Evolutionary conservation across 2,329 filamentous ascomycete species (phyloP), one percentile per base, ranked within the genome.

Genomic region (Aspergillus awamori): DNA sequence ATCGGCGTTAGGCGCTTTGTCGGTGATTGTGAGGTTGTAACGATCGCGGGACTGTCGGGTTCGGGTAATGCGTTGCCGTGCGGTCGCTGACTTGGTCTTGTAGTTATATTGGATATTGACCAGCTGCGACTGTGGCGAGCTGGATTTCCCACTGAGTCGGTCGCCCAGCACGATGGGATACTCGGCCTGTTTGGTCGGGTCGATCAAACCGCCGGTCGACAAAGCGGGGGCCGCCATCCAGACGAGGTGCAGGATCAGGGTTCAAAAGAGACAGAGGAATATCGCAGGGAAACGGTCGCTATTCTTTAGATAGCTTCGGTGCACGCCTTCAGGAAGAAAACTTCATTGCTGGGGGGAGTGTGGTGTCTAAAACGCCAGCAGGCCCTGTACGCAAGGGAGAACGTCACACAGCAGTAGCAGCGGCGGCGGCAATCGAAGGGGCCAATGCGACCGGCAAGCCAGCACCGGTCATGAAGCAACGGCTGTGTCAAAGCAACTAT

Each of bases 131-230:
- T 38, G 58, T 17, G 63, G 54, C 28, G 64, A 65, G 5, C 64
- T 61, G 30, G 69, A 66, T 33, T 70, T 73, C 20, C 69, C 71
- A 33, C 76, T 72, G 24, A 82, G 67, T 62, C 72, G 74, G 48
- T 80, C 77, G 15, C 80, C 79, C 54, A 81, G 70, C 26, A 81
- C 68, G 63, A 82, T 77, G 22, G 79, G 78, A 65, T 80, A 81
- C 56, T 81, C 80, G 53, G 75, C 79, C 57, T 77, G 76, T 62
- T 79, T 79, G 59, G 77, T 76, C 36, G 78, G 78, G 67, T 80
- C 78, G 63, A 80, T 75, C 70, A 77, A 67, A 49, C 70, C 69
- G 59, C 67, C 70, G 59, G 70, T 62, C 22, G 73, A 67, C 47
- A 74, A 58, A 26, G 73, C 66, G 62, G 74, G 73, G 66, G 71